Evolutionary conservation across 106 monocot species (phyloP).

Genomic region (Dioscorea zingiberensis): DNA sequence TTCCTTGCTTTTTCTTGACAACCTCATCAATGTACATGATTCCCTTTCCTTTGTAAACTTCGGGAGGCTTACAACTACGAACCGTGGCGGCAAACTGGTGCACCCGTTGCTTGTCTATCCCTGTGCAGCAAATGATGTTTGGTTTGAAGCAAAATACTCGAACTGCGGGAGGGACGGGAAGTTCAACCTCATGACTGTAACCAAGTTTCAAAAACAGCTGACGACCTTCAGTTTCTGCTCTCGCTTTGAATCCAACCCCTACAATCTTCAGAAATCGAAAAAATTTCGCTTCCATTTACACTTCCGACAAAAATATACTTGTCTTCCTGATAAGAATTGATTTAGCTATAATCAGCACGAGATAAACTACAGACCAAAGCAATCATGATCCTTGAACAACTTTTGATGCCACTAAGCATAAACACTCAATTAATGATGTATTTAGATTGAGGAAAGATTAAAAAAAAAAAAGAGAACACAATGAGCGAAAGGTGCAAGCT

Average conservation of each 20-base stretch:
- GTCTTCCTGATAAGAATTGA: background rate
- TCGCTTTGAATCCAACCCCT: slow-evolving; percentile 88
- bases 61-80: slow-evolving; percentile 83
- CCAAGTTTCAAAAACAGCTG: slow-evolving; percentile 81
- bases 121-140: slow-evolving; percentile 90
- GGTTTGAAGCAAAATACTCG: slow-evolving; percentile 95
- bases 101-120: slow-evolving; percentile 80
- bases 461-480: no score
- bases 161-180: slow-evolving; percentile 77
- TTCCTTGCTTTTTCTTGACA: slow-evolving; percentile 82
- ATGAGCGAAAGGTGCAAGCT: no score
- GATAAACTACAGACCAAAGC: no score
- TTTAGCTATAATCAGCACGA: no score
- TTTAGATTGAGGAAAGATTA: no score
- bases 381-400: no score
- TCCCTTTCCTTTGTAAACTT: slow-evolving; percentile 93
- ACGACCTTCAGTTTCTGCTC: slow-evolving; percentile 69
- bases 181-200: slow-evolving; percentile 89
- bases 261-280: slow-evolving; percentile 88
- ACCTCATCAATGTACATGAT: slow-evolving; percentile 92
- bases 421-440: no score
- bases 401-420: no score
- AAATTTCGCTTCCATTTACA: slow-evolving; percentile 69
- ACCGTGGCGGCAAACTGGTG: slow-evolving; percentile 85
- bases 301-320: background rate